These are phyloP conservation scores for Alternaria gansuensis DNA, from an alignment of 2,329 filamentous ascomycete genomes.

Conservation along the genomic window DNA sequence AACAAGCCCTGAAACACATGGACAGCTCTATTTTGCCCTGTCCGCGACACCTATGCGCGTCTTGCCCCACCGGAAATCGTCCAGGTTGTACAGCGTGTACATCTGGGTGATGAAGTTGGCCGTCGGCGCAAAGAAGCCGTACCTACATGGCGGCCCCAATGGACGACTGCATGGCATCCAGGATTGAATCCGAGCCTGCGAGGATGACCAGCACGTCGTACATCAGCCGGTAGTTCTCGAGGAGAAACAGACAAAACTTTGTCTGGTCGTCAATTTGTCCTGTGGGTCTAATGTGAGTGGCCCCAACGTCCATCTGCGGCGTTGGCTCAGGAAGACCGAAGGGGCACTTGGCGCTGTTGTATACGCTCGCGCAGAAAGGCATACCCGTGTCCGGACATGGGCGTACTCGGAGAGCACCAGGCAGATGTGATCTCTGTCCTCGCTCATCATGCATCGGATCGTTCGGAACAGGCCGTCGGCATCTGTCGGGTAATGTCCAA, in stretches of 20 bases:
- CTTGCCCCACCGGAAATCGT: slow-evolving; percentile 19
- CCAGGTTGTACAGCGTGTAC: slow-evolving; percentile 13
- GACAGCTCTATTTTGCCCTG: background rate
- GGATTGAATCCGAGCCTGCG: background rate
- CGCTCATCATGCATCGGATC: slow-evolving; percentile 14
- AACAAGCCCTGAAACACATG: background rate
- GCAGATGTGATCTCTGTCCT: slow-evolving; percentile 18
- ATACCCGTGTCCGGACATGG: slow-evolving; percentile 11
- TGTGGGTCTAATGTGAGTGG: slow-evolving; percentile 8
- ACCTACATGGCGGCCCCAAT: slow-evolving; percentile 6
- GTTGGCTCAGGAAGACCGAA: slow-evolving; percentile 17
- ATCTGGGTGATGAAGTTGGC: slow-evolving; percentile 9
- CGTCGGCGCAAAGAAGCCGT: background rate
- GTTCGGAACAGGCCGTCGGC: slow-evolving; percentile 17
- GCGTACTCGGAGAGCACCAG: slow-evolving; percentile 12
- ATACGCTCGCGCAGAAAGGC: slow-evolving; percentile 10
- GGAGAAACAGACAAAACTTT: background rate
- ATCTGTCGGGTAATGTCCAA: slow-evolving; percentile 9
- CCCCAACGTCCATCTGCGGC: slow-evolving; percentile 17
- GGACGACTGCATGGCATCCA: slow-evolving; percentile 1
- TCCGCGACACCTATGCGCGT: slow-evolving; percentile 8
- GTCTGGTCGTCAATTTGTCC: slow-evolving; percentile 1
- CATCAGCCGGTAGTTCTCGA: slow-evolving; percentile 6
- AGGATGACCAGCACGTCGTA: slow-evolving; percentile 3
- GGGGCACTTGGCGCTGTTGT: background rate